These are phyloP conservation scores for Funneliformis geosporum DNA, from an alignment of 192 early-diverging fungal genomes.

Conservation along the genomic window DNA sequence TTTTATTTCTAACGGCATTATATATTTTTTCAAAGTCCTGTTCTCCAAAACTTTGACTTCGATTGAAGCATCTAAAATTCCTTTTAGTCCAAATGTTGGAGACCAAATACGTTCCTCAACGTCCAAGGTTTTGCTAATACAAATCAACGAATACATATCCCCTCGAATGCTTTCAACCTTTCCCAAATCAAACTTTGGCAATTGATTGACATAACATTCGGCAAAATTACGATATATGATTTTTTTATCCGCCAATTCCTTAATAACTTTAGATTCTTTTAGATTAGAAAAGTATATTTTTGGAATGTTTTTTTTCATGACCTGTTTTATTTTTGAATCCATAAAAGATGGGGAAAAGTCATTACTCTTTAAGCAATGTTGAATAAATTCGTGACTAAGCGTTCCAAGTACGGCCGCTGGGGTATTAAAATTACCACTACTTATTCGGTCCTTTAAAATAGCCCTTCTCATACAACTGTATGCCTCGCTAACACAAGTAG, in stretches of 20 bases:
- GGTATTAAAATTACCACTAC: constrained; percentile 44
- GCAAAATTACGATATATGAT: constrained; percentile 20
- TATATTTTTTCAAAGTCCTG: constrained; percentile 38
- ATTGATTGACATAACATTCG: constrained; percentile 43
- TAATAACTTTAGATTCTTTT: constrained; percentile 38
- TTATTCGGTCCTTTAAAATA: constrained; percentile 70
- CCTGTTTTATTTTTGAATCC: constrained; percentile 42
- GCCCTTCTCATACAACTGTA: constrained; percentile 77
- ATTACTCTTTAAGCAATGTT: constrained; percentile 58
- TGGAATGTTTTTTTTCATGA: constrained; percentile 58
- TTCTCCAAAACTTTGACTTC: constrained; percentile 39
- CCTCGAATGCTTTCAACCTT: constrained; percentile 32
- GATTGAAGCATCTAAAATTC: constrained; percentile 84
- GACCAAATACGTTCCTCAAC: constrained; percentile 95
- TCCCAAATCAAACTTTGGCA: background rate
- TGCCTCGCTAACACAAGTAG: constrained; percentile 74
- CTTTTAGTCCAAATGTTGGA: constrained; percentile 89
- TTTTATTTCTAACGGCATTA: constrained; percentile 89
- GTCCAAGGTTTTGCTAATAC: constrained; percentile 71
- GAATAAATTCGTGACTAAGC: constrained; percentile 83
- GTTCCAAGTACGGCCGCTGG: constrained; percentile 70
- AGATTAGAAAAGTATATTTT: constrained; percentile 76
- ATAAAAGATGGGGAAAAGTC: constrained; percentile 62
- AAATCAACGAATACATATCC: constrained; percentile 12
- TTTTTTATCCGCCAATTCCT: background rate